Percentiles rank a stretch among this genome's conserved stretches.
These are phyloP conservation scores for Encephalitozoon romaleae DNA, from an alignment of 371 early-diverging fungal genomes.

Conservation along the genomic window DNA sequence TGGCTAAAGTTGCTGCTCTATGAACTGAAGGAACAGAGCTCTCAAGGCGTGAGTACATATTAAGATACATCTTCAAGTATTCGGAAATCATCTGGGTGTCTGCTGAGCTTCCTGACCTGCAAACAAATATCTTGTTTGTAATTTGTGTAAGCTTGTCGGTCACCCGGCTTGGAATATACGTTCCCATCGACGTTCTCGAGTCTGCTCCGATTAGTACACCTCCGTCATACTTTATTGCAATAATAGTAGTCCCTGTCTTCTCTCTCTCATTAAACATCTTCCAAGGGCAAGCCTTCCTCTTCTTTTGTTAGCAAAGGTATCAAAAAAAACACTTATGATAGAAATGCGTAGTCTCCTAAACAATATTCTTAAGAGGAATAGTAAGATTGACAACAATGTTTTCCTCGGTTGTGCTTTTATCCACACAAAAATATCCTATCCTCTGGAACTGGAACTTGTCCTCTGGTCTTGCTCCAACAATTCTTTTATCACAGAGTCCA, in stretches of 20 bases:
- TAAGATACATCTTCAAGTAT: conserved; percentile 76
- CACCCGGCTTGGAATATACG: conserved; percentile 79
- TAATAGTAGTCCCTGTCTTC: conserved; percentile 76
- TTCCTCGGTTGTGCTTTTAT: conserved; percentile 64
- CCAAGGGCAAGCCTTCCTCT: neutral
- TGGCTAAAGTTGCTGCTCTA: conserved; percentile 80
- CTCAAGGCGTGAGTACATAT: conserved; percentile 64
- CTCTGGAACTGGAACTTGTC: conserved; percentile 86
- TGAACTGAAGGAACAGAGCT: conserved; percentile 72
- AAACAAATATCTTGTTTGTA: conserved; percentile 85
- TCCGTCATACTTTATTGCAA: conserved; percentile 83
- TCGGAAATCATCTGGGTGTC: conserved; percentile 96
- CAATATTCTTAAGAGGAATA: conserved; percentile 26
- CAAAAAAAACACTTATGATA: neutral
- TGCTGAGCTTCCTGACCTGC: conserved; percentile 90
- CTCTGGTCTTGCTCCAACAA: conserved; percentile 67
- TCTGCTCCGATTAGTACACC: conserved; percentile 97
- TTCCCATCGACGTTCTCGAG: conserved; percentile 85
- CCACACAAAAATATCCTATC: conserved; percentile 89
- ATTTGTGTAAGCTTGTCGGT: conserved; percentile 95
- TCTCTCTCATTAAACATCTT: conserved; percentile 35
- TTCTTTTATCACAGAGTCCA: conserved; percentile 73
- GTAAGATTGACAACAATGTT: conserved; percentile 46
- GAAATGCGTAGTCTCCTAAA: neutral
- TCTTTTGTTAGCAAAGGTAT: neutral